Evolutionary conservation across 192 early-diverging fungal species (phyloP), one percentile per base, ranked within the genome.

Genomic region (Mortierella alpina): DNA sequence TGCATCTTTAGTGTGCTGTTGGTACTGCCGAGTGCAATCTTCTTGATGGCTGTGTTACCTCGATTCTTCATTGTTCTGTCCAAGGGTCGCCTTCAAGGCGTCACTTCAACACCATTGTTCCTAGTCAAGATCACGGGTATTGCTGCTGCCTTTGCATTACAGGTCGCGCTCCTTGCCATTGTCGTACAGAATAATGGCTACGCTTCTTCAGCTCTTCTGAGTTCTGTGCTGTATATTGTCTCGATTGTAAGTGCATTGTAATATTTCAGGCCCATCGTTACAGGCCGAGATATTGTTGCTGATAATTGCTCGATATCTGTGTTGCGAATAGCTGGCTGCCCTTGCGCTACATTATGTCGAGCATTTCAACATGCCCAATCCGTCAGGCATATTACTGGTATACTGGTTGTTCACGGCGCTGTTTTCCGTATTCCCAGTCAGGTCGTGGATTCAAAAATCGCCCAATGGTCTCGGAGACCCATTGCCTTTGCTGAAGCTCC

Each of bases 281-380:
- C 18, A n/a, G n/a, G 40, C 23, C 22, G 18, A 63, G 17, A 50
- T 46, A 46, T 63, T 15, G 46, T 50, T 18, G 20, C 47, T 66
- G 18, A 66, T 31, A 42, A 41, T 23, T 51, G 22, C 52, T 51
- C 49, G 31, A 52, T 48, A n/a, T 42, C 20, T 54, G 31, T 51
- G 31, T 66, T 54, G 47, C 20, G 51, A 39, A 54, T 58, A 68
- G 66, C 41, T 58, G 41, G 45, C 44, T 13, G 66, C 66, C 12
- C 53, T 52, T 31, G 55, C 20, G 4, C 44, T 68, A 68, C 66
- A 68, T 68, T 68, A 48, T 11, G 31, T 58, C 7, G 66, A 68
- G 66, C 54, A 68, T 45, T 68, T 68, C 66, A 68, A 68, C 54
- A 68, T 68, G n/a, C 53, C 66, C 22, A 68, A 68, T 23, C 55